Conservation (phyloP, 1,284 basidiomycete species). For the Puccinia triticina region DNA sequence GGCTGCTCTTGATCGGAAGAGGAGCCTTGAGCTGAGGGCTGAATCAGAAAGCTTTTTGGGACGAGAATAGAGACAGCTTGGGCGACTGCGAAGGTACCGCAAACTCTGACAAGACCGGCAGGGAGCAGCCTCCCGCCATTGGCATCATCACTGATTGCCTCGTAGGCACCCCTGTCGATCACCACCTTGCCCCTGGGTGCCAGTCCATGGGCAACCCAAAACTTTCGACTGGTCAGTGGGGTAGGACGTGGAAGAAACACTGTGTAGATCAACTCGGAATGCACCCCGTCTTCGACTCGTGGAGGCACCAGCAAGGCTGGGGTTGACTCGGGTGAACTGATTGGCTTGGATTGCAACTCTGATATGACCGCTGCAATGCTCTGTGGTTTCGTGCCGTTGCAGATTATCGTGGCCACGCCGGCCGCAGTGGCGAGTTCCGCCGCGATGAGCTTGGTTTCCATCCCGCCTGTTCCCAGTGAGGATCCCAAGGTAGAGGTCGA, state of each 20-base stretch:
- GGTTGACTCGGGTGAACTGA: neutral
- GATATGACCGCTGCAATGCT: constrained; percentile 13
- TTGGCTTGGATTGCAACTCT: constrained; percentile 12
- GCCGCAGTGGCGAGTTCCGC: constrained; percentile 95
- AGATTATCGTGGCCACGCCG: constrained; percentile 91
- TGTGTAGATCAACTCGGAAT: constrained; percentile 17
- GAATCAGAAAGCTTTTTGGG: constrained; percentile 8
- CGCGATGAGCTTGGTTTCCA: constrained; percentile 98
- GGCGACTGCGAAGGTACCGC: constrained; percentile 86
- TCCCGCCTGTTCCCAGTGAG: constrained; percentile 92
- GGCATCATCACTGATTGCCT: constrained; percentile 78
- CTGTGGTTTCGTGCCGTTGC: constrained; percentile 63
- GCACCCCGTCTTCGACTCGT: neutral
- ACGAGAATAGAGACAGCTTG: constrained; percentile 84
- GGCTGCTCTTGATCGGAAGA: constrained; percentile 19
- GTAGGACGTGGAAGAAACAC: constrained; percentile 27
- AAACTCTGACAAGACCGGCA: constrained; percentile 82
- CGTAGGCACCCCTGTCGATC: constrained; percentile 84
- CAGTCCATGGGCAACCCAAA: constrained; percentile 92
- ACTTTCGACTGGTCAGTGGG: constrained; percentile 67
- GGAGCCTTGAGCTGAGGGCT: neutral
- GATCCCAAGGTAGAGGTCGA: constrained; percentile 89
- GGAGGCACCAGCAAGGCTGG: neutral
- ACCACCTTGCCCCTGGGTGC: constrained; percentile 83
- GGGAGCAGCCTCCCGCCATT: constrained; percentile 87